Evolutionary conservation across 2,329 filamentous ascomycete species (phyloP).

Genomic region (Aschersonia sp.): DNA sequence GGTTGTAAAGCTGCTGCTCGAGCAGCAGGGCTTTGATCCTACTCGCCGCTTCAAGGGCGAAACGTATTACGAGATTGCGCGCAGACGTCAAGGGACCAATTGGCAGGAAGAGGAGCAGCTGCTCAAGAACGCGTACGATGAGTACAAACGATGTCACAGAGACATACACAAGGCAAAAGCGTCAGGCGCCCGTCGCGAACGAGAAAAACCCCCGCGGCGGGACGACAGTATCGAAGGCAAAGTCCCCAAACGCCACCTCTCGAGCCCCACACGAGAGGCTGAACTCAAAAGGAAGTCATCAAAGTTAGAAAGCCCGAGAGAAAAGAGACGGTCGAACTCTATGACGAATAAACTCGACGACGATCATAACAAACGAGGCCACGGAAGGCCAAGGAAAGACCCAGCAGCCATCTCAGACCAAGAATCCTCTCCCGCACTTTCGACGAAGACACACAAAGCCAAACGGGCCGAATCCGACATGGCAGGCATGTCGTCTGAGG

Average conservation of each 20-base stretch:
- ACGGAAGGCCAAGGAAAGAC: conserved; percentile 40
- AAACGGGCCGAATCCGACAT: conserved; percentile 41
- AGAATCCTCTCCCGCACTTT: conserved; percentile 32
- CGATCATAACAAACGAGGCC: conserved; percentile 32
- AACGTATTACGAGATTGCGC: conserved; percentile 77
- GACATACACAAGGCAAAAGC: conserved; percentile 34
- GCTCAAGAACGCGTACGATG: conserved; percentile 61
- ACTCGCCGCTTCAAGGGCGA: conserved; percentile 62
- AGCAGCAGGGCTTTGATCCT: conserved; percentile 68
- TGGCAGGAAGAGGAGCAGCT: conserved; percentile 82
- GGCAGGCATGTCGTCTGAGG: conserved; percentile 38
- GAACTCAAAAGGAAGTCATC: conserved; percentile 29
- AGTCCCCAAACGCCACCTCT: conserved; percentile 28
- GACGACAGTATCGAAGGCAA: conserved; percentile 29
- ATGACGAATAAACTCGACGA: conserved; percentile 30
- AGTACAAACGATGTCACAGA: conserved; percentile 39
- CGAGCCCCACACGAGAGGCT: conserved; percentile 32
- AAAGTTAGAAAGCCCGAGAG: conserved; percentile 29
- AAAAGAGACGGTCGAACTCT: conserved; percentile 32
- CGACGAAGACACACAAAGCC: conserved; percentile 33
- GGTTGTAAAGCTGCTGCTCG: conserved; percentile 67
- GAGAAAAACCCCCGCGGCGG: conserved; percentile 24
- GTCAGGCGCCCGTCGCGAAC: conserved; percentile 26
- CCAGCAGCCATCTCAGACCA: conserved; percentile 35
- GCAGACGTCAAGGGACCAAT: conserved; percentile 66